A percentile compares a stretch with the other conserved stretches of the same genome.
Evolutionary conservation across 768 basidiomycete species (phyloP).

Genomic region (Pleurotus pulmonarius): DNA sequence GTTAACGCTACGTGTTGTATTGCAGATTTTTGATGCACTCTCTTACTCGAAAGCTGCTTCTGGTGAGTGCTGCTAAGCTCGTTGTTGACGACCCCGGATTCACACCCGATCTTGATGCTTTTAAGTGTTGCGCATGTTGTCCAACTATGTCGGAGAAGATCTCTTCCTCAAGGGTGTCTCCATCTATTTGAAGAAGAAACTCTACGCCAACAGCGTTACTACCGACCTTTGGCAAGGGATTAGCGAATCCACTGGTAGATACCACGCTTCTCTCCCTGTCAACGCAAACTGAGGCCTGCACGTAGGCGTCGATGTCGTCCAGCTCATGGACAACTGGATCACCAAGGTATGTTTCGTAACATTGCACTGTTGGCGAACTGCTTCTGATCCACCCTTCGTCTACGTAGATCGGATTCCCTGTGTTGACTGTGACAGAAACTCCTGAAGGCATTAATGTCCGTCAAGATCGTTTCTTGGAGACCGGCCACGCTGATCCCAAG

Average conservation of each 20-base stretch:
- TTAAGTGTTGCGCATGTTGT: conserved; percentile 89
- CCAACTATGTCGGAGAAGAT: conserved; percentile 84
- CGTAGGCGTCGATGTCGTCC: conserved; percentile 61
- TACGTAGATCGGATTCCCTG: conserved; percentile 72
- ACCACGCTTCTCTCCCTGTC: neutral
- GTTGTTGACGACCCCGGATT: neutral
- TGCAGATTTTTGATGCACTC: conserved; percentile 82
- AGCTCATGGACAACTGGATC: conserved; percentile 91
- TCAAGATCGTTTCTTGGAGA: conserved; percentile 91
- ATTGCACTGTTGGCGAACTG: too few species aligned
- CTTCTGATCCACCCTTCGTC: neutral
- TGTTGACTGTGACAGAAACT: conserved; percentile 81
- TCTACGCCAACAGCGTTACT: conserved; percentile 83
- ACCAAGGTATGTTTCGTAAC: conserved; percentile 50
- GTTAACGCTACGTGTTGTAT: too few species aligned
- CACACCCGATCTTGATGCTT: neutral
- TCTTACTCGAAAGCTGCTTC: conserved; percentile 85
- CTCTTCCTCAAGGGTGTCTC: conserved; percentile 86
- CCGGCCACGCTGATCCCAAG: conserved; percentile 70
- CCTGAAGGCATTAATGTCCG: conserved; percentile 68
- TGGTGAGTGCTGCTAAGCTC: conserved; percentile 32
- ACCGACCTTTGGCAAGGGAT: conserved; percentile 89
- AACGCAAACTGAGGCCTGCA: too few species aligned
- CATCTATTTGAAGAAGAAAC: conserved; percentile 83
- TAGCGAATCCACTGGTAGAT: conserved; percentile 57